Evolutionary conservation across 768 basidiomycete genomes (phyloP), one percentile per base, ranked within the genome.

Genomic region (Amanita rimosa): DNA sequence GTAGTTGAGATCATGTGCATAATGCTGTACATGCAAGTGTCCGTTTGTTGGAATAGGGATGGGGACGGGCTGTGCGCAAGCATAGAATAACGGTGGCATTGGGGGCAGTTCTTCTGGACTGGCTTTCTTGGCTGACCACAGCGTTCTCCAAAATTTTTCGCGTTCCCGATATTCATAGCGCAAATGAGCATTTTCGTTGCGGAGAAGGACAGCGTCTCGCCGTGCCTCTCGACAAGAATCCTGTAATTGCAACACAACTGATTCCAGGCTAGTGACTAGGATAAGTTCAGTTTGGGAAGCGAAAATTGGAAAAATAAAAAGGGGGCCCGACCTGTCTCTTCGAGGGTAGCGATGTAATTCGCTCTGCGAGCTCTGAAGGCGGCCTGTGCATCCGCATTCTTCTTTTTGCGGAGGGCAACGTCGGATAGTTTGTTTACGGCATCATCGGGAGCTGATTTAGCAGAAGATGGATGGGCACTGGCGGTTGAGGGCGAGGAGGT

Each of bases 301-400:
- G 47, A 41, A n/a, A 47, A 13, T 31, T 31, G 26, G 36, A 39
- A 34, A 22, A 13, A 53, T 40, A 44, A 27, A 43, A n/a, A n/a
- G n/a, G n/a, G 22, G 19, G 21, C 37, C 51, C 55, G 53, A 76
- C 77, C 79, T 70, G 87, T 87, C 61, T 87, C 87, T 63, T 91
- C 88, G 53, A 91, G 76, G 10, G 86, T 90, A 37, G 84, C 79
- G 60, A 91, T 91, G 63, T 91, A 91, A 64, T 86, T 89, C 43
- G 85, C 85, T 55, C 88, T 75, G 55, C 85, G 68, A 43, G 83
- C 83, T 54, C 85, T 73, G 64, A 89, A 90, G 51, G 86, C 85
- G 47, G 88, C 87, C 66, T 91, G 88, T 2, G 88, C 88, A 60
- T 89, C 85, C 31, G 88, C 88, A 58, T 91, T 91, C 69, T 91